Percentiles rank a stretch among this genome's conserved stretches.
Conservation (phyloP, 2,329 filamentous ascomycete species). For the Xylariaceae sp. region DNA sequence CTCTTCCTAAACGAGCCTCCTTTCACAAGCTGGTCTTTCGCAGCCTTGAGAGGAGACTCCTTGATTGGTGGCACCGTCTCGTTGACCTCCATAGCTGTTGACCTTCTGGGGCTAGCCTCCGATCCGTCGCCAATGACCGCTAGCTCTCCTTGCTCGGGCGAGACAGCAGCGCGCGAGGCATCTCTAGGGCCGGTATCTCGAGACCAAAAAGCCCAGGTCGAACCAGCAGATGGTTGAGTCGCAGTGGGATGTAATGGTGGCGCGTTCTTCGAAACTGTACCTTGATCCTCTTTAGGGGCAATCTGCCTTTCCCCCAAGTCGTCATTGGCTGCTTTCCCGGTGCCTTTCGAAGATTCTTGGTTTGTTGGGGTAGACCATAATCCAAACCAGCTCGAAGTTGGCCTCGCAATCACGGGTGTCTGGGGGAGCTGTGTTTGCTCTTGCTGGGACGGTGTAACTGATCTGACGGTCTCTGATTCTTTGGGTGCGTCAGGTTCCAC, state of each 20-base stretch:
- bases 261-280: conserved; percentile 41
- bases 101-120: conserved; percentile 48
- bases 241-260: conserved; percentile 21
- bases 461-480: conserved; percentile 13
- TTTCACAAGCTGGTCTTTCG: conserved; percentile 25
- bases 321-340: conserved; percentile 8
- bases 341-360: conserved; percentile 8
- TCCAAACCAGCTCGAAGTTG: conserved; percentile 29
- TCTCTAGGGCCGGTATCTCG: conserved; percentile 44
- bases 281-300: conserved; percentile 29
- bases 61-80: conserved; percentile 27
- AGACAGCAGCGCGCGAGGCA: conserved; percentile 21
- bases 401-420: conserved; percentile 16
- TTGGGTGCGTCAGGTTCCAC: conserved; percentile 12
- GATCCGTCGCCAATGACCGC: conserved; percentile 55
- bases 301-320: conserved; percentile 10
- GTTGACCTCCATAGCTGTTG: conserved; percentile 40
- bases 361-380: conserved; percentile 26
- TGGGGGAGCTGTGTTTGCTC: conserved; percentile 10
- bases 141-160: conserved; percentile 45
- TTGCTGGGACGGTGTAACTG: conserved; percentile 12
- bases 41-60: conserved; percentile 25
- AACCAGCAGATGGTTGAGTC: conserved; percentile 46
- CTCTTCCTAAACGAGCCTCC: conserved; percentile 31
- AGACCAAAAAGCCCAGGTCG: conserved; percentile 81